Conservation (phyloP, 345 rosid genomes). For the Pistacia atlantica region DNA sequence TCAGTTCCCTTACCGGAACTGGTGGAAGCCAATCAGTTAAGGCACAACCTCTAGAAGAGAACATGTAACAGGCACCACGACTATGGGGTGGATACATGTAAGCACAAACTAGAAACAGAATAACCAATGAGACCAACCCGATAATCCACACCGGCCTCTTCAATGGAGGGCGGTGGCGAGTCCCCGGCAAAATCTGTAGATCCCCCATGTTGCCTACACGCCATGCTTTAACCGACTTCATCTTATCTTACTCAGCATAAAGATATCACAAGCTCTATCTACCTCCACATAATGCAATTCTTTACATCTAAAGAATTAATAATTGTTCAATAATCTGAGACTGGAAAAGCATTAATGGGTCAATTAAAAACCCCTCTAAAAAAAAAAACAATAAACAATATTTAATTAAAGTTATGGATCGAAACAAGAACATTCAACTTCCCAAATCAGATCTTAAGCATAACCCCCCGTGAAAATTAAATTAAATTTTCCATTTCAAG, state of each 20-base stretch:
- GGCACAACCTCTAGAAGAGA: slow-evolving; percentile 84
- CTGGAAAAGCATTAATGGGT: slow-evolving; percentile 1
- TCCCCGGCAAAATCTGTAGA: slow-evolving; percentile 61
- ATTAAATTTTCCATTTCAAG: neutral
- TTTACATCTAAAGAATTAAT: neutral
- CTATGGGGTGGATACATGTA: slow-evolving; percentile 84
- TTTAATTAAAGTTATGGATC: neutral
- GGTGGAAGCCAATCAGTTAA: slow-evolving; percentile 95
- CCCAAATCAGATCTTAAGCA: slow-evolving; percentile 15
- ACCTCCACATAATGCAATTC: slow-evolving; percentile 17
- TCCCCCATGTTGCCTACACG: slow-evolving; percentile 71
- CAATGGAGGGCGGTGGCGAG: slow-evolving; percentile 64
- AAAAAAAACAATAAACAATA: neutral
- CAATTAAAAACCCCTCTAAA: neutral
- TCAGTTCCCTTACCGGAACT: slow-evolving; percentile 63
- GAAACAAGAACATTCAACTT: neutral
- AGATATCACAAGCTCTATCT: slow-evolving; percentile 24
- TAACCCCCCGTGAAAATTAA: neutral
- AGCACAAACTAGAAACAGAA: slow-evolving; percentile 65
- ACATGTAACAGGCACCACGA: slow-evolving; percentile 70
- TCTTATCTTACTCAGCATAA: slow-evolving; percentile 41
- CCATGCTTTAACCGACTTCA: slow-evolving; percentile 79
- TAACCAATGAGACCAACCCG: slow-evolving; percentile 66
- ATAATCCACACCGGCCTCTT: slow-evolving; percentile 90
- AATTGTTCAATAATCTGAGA: slow-evolving; percentile 9